These are phyloP conservation scores for Alloteropsis angusta DNA, from an alignment of 202 grass and related monocot species.

Conservation along the genomic window DNA sequence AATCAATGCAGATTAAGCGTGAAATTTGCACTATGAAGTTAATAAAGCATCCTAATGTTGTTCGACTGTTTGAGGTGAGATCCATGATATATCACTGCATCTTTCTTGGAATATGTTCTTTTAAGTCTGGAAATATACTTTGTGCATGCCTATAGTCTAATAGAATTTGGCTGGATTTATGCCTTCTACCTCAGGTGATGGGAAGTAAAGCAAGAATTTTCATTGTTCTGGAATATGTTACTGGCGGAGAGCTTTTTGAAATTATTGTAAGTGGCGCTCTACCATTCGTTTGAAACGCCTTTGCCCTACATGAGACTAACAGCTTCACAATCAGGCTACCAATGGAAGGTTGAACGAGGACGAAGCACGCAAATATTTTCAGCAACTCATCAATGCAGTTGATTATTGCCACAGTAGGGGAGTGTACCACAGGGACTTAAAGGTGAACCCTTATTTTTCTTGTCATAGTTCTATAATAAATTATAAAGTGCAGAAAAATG, in stretches of 20 bases:
- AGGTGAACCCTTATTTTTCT: conserved; percentile 42
- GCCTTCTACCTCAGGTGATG: conserved; percentile 58
- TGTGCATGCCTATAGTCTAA: neutral
- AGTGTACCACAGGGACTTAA: conserved; percentile 95
- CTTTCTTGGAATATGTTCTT: neutral
- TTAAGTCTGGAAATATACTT: neutral
- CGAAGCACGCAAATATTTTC: conserved; percentile 81
- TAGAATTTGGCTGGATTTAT: conserved; percentile 18
- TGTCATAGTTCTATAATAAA: neutral
- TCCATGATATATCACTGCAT: conserved; percentile 10
- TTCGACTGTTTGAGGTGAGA: conserved; percentile 65
- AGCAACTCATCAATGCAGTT: conserved; percentile 82
- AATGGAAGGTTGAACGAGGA: conserved; percentile 79
- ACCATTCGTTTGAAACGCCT: conserved; percentile 4
- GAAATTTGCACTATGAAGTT: conserved; percentile 93
- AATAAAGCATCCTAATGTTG: conserved; percentile 86
- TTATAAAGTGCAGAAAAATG: conserved; percentile 18
- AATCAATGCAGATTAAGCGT: conserved; percentile 70
- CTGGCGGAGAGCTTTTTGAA: conserved; percentile 94
- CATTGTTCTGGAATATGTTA: conserved; percentile 86
- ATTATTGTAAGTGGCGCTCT: conserved; percentile 66
- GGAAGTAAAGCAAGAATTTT: conserved; percentile 95
- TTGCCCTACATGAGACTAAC: neutral
- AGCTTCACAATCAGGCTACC: conserved; percentile 31
- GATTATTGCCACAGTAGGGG: conserved; percentile 97